phyloP scores from a whole-genome alignment of 495 filamentous ascomycete species.

The Aspergillus funiculosus region DNA sequence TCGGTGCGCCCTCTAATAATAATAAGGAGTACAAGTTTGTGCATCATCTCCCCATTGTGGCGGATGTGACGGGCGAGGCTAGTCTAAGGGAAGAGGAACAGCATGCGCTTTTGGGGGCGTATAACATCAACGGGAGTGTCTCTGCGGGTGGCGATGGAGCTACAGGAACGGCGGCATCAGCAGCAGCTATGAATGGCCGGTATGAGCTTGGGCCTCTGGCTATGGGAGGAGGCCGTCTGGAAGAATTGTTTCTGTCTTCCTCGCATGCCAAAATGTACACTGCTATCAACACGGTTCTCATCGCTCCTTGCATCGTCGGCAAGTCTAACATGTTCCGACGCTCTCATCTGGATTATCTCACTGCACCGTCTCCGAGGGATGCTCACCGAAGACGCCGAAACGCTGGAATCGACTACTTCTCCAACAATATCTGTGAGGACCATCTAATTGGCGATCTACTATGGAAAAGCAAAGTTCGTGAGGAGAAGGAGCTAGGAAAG shows the following conservation, averaged over 20 bases:
- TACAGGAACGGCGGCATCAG: neutral
- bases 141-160: constrained; percentile 11
- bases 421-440: constrained; percentile 94
- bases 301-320: constrained; percentile 91
- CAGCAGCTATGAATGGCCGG: neutral
- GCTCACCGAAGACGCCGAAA: constrained; percentile 32
- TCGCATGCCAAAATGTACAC: constrained; percentile 98
- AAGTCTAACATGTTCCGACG: constrained; percentile 98
- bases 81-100: constrained; percentile 30
- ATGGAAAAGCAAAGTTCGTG: constrained; percentile 57
- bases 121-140: no score
- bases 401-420: constrained; percentile 86
- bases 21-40: constrained; percentile 81
- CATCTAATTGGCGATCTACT: constrained; percentile 91
- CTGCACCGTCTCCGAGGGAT: constrained; percentile 40
- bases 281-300: constrained; percentile 86
- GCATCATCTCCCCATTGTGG: constrained; percentile 83
- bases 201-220: constrained; percentile 25
- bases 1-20: constrained; percentile 36
- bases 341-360: constrained; percentile 79
- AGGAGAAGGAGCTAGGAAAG: constrained; percentile 34
- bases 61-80: constrained; percentile 55
- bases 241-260: constrained; percentile 90
- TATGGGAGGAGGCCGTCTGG: constrained; percentile 72
- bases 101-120: constrained; percentile 40